phyloP scores from a whole-genome alignment of 106 monocot species.

The Triglochin maritima region DNA sequence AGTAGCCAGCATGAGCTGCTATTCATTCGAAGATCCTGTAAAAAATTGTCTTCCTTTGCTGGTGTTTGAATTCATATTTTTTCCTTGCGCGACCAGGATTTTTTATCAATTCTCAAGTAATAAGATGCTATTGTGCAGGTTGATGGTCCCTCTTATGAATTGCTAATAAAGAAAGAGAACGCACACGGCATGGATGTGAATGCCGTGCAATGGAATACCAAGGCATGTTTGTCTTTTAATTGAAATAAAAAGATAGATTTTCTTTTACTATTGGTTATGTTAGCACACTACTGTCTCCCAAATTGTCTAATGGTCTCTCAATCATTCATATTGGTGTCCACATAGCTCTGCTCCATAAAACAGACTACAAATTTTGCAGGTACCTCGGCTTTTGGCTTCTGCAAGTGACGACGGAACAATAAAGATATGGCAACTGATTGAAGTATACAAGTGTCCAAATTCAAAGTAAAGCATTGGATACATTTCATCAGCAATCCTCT shows the following conservation, averaged over 20 bases:
- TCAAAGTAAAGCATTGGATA: neutral
- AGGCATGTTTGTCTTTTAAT: neutral
- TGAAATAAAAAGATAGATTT: neutral
- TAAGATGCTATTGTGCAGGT: conserved; percentile 6
- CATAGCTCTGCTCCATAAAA: neutral
- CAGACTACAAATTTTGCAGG: conserved; percentile 6
- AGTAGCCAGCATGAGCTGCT: too few species aligned
- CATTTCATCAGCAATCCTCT: too few species aligned
- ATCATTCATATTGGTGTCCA: neutral
- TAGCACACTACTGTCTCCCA: neutral
- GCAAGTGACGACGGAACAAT: conserved; percentile 14
- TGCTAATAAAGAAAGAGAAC: conserved; percentile 27
- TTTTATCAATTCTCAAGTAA: too few species aligned
- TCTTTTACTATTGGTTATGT: neutral
- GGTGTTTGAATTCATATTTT: too few species aligned
- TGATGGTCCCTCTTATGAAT: conserved; percentile 16
- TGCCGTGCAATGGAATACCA: conserved; percentile 22
- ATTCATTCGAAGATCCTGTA: too few species aligned
- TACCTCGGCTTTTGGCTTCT: conserved; percentile 16
- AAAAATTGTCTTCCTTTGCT: too few species aligned
- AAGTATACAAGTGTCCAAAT: neutral
- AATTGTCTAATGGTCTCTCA: neutral
- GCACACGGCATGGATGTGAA: conserved; percentile 30
- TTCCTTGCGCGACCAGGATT: too few species aligned
- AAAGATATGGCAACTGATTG: conserved; percentile 18